Base-by-base conservation (phyloP, 106 monocot genomes). In the Allium fistulosum region DNA sequence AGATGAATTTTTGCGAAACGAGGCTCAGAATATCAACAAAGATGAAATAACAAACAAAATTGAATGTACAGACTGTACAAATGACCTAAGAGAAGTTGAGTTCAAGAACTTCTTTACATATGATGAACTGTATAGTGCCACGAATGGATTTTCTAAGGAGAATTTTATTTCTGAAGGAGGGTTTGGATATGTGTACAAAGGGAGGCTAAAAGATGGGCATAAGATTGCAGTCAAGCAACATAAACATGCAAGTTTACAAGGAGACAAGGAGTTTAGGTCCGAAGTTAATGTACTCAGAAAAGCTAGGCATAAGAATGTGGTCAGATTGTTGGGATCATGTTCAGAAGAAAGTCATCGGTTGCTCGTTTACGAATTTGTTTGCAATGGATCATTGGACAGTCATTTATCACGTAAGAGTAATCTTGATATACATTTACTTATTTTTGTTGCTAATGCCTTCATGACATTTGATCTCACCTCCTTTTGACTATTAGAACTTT, bases 131-230 rank as follows among this genome's bases (percentile, higher is more conserved):
- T 27, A 78, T 18, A 16, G 11, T 17, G 82, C 82, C 9, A 82
- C 82, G 49, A 46, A 74, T 58, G 82, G 74, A 47, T 82, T 82
- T 58, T 78, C 66, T 22, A 48, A 7, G 6, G 14, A 78, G 6
- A 71, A 82, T 52, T 82, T 78, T 70, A 51, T 82, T 48, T 78
- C 82, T 13, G 74, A 82, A 77, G 82, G 82, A 37, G 82, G 77
- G 48, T 78, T 78, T 59, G 82, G 77, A 56, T 74, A 63, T 16
- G 82, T 82, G 49, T 78, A 74, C 51, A 78, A 63, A 74, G 82
- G 82, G 26, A 49, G 0, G 22, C 78, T 78, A 48, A 51, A 28
- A 51, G 63, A 71, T 22, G 70, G 78, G 27, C 70, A 78, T 11
- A 60, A 13, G 69, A 78, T 82, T 62, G 82, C 82, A 14, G 82